These are phyloP conservation scores for Colletotrichum falcatum DNA, from an alignment of 2,329 filamentous ascomycete genomes.

Conservation along the genomic window DNA sequence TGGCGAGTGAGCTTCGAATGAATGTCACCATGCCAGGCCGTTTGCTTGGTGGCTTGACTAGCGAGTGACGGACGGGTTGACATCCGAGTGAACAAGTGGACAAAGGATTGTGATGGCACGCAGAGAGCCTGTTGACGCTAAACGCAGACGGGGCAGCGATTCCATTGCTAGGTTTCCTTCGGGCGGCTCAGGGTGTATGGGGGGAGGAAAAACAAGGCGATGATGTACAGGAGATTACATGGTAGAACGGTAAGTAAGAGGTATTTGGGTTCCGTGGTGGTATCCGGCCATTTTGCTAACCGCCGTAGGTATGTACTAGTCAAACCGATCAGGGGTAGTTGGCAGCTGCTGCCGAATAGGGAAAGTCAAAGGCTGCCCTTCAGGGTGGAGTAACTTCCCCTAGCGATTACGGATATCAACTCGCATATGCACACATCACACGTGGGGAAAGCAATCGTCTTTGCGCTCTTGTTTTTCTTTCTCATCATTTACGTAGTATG, in stretches of 20 bases:
- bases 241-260: not conserved
- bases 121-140: not conserved
- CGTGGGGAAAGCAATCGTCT: not conserved
- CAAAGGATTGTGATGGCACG: not conserved
- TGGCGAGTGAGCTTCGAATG: not conserved
- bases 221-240: not conserved
- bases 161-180: not conserved
- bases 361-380: not conserved
- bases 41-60: not conserved
- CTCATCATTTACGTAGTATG: fast-evolving
- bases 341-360: not conserved
- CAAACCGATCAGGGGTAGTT: not conserved
- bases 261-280: not conserved
- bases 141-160: not conserved
- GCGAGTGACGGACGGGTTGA: not conserved
- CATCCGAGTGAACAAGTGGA: not conserved
- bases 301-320: not conserved
- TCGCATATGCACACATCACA: not conserved
- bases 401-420: not conserved
- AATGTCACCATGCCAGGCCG: not conserved
- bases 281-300: constrained; percentile 2
- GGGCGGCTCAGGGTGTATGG: not conserved
- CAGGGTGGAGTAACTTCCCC: no score
- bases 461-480: not conserved
- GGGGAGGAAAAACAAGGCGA: not conserved